Base-by-base conservation (phyloP, 2,329 filamentous ascomycete genomes). In the Hymenoscyphus scutula region DNA sequence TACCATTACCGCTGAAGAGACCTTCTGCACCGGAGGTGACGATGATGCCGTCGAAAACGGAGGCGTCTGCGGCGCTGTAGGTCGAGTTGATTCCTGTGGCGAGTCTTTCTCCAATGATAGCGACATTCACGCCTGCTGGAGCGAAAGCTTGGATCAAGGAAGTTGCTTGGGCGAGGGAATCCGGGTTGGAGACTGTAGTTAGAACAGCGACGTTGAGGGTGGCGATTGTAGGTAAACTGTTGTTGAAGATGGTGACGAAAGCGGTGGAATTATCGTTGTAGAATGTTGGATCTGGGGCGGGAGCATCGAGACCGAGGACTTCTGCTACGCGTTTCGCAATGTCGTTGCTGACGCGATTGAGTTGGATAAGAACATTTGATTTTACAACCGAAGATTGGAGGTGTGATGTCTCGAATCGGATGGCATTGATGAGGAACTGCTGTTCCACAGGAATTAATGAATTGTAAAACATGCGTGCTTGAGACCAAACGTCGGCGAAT, bases 391-490 rank as follows among this genome's bases (percentile, higher is more conserved):
- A 67, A 51, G 84, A 86, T 68, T 79, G 77, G 37, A 91, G 69
- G 15, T 89, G 82, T 25, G 84, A 81, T 0, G 81, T 82, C 76
- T 92, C 89, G 73, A 91, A 91, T 30, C 89, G 86, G 60, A 91
- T 85, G 0, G 87, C 88, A 73, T 91, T 88, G 76, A 91, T 81
- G 45, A 91, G 74, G 71, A 90, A 87, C 71, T 91, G 88, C 73
- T 90, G 84, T 75, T 91, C 89, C 0, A 80, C 79, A 1, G 81
- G 78, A 1, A 81, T 78, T 57, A 92, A 78, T 0, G 87, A 90
- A 80, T 91, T 91, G 81, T 84, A 91, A 77, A 91, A 91, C 13
- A 91, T 79, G 1, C 89, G 83, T 0, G 88, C 84, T 72, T 92
- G 89, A 2, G 59, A 85, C 87, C 88, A 91, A 72, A 86, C 85